Base-by-base conservation (phyloP, 2,329 filamentous ascomycete species). In the Neonectria faginata region DNA sequence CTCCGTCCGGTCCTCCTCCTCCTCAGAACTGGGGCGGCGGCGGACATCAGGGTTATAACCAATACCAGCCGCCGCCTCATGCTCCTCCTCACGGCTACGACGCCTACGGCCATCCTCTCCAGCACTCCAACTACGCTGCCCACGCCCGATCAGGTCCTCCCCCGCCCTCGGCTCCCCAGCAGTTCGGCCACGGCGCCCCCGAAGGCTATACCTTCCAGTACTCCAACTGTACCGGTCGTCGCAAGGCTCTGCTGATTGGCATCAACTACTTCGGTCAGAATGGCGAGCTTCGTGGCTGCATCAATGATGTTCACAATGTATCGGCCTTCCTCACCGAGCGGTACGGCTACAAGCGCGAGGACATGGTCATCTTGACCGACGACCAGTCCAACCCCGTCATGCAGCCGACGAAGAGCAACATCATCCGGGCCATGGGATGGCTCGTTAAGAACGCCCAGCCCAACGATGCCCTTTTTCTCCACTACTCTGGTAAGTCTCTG, bases 291-390 rank as follows among this genome's bases (percentile, higher is more conserved):
- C 84, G 88, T 64, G 91, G 91, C 47, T 94, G 91, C 79, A 92
- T 94, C 84, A 94, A 94, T 79, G 91, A 94, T 76, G 90, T 91
- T 36, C 89, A 90, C 80, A 94, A 94, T 76, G 87, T 94, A 79
- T 92, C 90, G 33, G 80, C 81, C 59, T 94, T 92, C 78, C 80
- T 94, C 65, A 88, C 89, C 69, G 84, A 89, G 76, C 83, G 84
- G 64, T 90, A 91, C 74, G 84, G 86, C 54, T 94, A 93, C 79
- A 90, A 89, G 83, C 83, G 89, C 65, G 91, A 94, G 79, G 91
- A 94, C 73, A 94, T 93, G 91, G 90, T 94, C 47, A 88, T 90
- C 60, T 80, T 94, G 78, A 93, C 91, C 14, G 91, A 94, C 71
- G 91, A 94, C 78, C 89, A 92, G 79, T 82, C 84, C 69, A 87